These are phyloP conservation scores for Saturnispora gosingensis DNA, from an alignment of 805 yeast species.

Conservation along the genomic window DNA sequence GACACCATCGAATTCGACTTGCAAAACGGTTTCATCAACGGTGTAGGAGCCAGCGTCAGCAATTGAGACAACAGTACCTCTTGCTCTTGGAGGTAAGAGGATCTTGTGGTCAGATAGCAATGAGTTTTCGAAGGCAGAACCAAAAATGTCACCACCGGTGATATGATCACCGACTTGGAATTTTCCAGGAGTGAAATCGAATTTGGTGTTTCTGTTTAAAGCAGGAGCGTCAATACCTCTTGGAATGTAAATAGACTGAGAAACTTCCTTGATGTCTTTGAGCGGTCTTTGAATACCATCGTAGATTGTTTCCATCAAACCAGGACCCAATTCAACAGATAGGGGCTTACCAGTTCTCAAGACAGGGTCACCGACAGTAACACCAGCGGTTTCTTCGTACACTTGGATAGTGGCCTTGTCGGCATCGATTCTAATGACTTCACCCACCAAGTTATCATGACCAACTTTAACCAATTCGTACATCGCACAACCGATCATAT, in stretches of 20 bases:
- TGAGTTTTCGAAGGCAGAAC: slow-evolving; percentile 89
- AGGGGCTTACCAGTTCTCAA: slow-evolving; percentile 97
- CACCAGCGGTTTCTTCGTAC: slow-evolving; percentile 98
- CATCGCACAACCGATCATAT: slow-evolving; percentile 99
- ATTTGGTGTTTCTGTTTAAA: slow-evolving; percentile 69
- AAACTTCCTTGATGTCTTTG: slow-evolving; percentile 77
- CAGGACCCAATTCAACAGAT: slow-evolving; percentile 98
- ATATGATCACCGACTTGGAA: slow-evolving; percentile 93
- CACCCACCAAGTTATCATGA: slow-evolving; percentile 94
- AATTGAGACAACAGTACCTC: slow-evolving; percentile 89
- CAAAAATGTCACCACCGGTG: slow-evolving; percentile 96
- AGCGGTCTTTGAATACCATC: slow-evolving; percentile 99
- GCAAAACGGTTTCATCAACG: slow-evolving; percentile 82
- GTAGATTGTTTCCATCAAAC: slow-evolving; percentile 97
- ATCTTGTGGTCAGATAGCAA: slow-evolving; percentile 88
- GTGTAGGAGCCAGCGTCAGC: slow-evolving; percentile 88
- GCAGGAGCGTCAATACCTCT: slow-evolving; percentile 98
- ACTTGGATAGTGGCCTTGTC: slow-evolving; percentile 98
- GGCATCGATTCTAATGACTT: slow-evolving; percentile 91
- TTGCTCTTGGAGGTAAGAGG: slow-evolving; percentile 93
- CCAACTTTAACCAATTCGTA: slow-evolving; percentile 98
- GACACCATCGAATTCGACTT: slow-evolving; percentile 90
- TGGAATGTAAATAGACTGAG: slow-evolving; percentile 94
- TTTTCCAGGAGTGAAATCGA: slow-evolving; percentile 75
- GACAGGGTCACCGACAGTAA: slow-evolving; percentile 98